Conservation (phyloP, 345 rosid genomes). For the Cochlearia excelsa region DNA sequence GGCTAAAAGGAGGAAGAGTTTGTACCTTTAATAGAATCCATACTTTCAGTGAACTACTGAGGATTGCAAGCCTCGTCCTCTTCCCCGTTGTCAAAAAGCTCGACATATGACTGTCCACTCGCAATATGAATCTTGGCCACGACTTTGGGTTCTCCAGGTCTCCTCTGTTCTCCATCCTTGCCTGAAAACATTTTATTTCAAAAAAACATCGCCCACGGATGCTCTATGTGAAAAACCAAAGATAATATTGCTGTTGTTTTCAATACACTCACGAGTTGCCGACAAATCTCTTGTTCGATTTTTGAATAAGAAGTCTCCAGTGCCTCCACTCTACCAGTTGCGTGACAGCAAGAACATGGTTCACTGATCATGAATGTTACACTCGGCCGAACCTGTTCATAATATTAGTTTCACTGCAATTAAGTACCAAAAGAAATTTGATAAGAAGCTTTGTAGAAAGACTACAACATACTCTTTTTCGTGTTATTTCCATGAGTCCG, state of each 20-base stretch:
- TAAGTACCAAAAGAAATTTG: background rate
- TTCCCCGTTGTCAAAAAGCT: conserved; percentile 78
- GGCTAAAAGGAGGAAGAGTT: conserved; percentile 1
- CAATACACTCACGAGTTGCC: conserved; percentile 62
- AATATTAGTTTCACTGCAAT: background rate
- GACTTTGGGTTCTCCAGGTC: conserved; percentile 70
- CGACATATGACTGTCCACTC: conserved; percentile 87
- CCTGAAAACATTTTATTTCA: conserved; percentile 41
- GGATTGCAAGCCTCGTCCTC: conserved; percentile 72
- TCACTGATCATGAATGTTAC: conserved; percentile 95
- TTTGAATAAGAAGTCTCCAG: conserved; percentile 89
- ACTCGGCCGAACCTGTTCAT: conserved; percentile 85
- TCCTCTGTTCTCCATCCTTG: conserved; percentile 53
- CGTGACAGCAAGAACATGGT: conserved; percentile 90
- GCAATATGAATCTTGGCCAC: conserved; percentile 79
- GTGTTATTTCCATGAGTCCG: conserved; percentile 97
- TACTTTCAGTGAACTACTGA: conserved; percentile 92
- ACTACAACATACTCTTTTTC: conserved; percentile 71
- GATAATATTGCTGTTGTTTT: background rate
- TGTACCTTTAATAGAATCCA: conserved; percentile 91
- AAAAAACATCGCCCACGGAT: conserved; percentile 5
- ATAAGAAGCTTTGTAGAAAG: background rate
- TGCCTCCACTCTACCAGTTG: conserved; percentile 97
- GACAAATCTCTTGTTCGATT: conserved; percentile 91
- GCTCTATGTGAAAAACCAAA: conserved; percentile 1